These are phyloP conservation scores for Colletotrichum filicis DNA, from an alignment of 2,329 filamentous ascomycete genomes.

Conservation along the genomic window DNA sequence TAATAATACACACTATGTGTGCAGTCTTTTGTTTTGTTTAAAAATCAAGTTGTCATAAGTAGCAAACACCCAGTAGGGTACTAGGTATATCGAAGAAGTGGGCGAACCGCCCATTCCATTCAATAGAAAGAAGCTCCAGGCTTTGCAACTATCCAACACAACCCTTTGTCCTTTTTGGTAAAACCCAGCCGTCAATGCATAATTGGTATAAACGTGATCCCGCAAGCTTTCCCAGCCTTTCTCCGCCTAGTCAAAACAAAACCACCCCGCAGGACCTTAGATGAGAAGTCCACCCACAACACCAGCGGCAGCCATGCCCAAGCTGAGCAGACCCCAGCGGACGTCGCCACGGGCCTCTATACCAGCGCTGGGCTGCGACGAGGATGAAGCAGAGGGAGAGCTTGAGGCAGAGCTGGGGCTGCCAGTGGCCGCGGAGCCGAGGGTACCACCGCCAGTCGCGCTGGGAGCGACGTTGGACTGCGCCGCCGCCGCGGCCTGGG, in stretches of 20 bases:
- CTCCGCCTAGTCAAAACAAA: neutral
- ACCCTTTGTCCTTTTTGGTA: too few relatives aligned
- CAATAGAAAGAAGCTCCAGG: neutral
- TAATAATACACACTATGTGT: too few relatives aligned
- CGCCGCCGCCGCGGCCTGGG: slow-evolving; percentile 14
- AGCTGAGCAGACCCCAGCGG: slow-evolving; percentile 30
- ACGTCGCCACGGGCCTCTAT: slow-evolving; percentile 26
- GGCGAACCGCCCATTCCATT: neutral
- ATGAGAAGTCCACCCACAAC: slow-evolving; percentile 31
- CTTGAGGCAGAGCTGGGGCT: slow-evolving; percentile 15
- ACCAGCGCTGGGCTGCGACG: slow-evolving; percentile 21
- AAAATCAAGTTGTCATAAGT: neutral
- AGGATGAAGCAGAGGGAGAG: neutral
- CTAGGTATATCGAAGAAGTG: neutral
- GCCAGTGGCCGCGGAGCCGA: slow-evolving; percentile 21
- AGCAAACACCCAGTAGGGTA: neutral
- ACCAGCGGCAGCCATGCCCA: slow-evolving; percentile 28
- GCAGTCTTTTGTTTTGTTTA: too few relatives aligned
- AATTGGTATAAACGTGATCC: neutral
- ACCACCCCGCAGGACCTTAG: neutral
- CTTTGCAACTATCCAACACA: neutral
- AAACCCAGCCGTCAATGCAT: neutral
- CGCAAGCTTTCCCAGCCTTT: neutral
- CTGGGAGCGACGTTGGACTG: slow-evolving; percentile 31
- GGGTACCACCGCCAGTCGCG: slow-evolving; percentile 27